phyloP scores from a whole-genome alignment of 176 grass and related monocot genomes.

The Sorghum bicolor region Sorghum_bicolor_NCBIv3 NC_012871.2:62261501-62262000 shows the following conservation, averaged over 20 bases:
- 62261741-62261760: slow-evolving; percentile 62
- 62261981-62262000: slow-evolving; percentile 80
- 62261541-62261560: slow-evolving; percentile 48
- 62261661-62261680: background rate
- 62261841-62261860: background rate
- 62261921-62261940: background rate
- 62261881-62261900: slow-evolving; percentile 1
- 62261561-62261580: slow-evolving; percentile 56
- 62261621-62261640: slow-evolving; percentile 24
- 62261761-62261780: slow-evolving; percentile 59
- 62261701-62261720: background rate
- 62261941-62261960: background rate
- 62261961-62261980: slow-evolving; percentile 74
- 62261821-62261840: background rate
- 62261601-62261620: slow-evolving; percentile 47
- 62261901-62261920: background rate
- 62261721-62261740: background rate
- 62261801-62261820: slow-evolving; percentile 59
- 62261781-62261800: slow-evolving; percentile 43
- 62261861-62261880: slow-evolving; percentile 1
- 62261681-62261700: slow-evolving; percentile 9
- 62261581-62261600: slow-evolving; percentile 42
- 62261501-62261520: background rate
- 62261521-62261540: slow-evolving; percentile 38
- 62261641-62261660: background rate